Evolutionary conservation across 1,284 basidiomycete genomes (phyloP), one percentile per base, ranked within the genome.

Genomic region (Puccinia hordei): DNA sequence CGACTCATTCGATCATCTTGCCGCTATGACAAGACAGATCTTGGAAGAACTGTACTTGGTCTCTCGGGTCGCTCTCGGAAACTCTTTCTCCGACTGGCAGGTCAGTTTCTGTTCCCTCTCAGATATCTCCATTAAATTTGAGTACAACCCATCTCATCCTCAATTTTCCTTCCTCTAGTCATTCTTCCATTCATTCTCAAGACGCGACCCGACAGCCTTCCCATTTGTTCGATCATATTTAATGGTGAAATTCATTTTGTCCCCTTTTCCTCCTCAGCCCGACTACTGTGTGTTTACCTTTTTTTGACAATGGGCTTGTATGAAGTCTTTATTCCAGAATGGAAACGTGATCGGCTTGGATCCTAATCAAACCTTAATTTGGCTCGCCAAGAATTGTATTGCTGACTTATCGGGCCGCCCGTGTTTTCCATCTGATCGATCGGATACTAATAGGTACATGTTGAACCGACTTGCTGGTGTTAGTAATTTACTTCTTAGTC

Each of bases 221-320:
- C 75, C 75, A 57, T 68, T 68, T 49, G 65, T 77, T 33, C 63
- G 75, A 53, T 77, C 75, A 35, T 68, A 53, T 33, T 55, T 77
- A 24, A 51, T 77, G 75, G 75, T 77, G 65, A 33, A 41, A 1
- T 24, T 22, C 17, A 61, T 27, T 5, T 33, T 53, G 19, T n/a
- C 68, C 8, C 19, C 17, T 38, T 30, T 30, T 30, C 30, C 33
- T 33, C 5, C 6, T 38, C n/a, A 22, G 12, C 5, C 41, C 53
- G 22, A 51, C 27, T 13, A 57, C 27, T 13, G n/a, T 57, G 22
- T 68, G 10, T 51, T 68, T 46, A 59, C n/a, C 6, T 19, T 59
- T 24, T 59, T 3, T 59, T 33, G 12, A 19, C 9, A 3, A 15
- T 59, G 24, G 41, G 15, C 66, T 66, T 6, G 65, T 66, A n/a